Evolutionary conservation across 2,329 filamentous ascomycete species (phyloP).

Genomic region (Trichoderma simmonsii): DNA sequence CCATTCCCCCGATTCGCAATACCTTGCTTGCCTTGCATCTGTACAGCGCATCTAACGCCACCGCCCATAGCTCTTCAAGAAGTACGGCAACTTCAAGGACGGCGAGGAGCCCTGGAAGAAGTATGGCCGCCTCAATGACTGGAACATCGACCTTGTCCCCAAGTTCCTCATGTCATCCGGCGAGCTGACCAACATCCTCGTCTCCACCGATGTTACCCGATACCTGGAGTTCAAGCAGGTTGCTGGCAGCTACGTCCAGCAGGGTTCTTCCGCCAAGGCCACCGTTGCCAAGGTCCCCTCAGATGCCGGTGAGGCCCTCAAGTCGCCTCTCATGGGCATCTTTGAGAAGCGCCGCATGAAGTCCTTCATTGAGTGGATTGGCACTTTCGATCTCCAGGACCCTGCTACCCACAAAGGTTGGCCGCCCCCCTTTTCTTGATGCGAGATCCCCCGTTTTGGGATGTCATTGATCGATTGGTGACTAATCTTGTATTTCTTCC

Average conservation of each 20-base stretch:
- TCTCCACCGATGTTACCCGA: conserved; percentile 87
- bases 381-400: conserved; percentile 78
- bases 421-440: background rate
- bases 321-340: conserved; percentile 91
- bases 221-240: conserved; percentile 94
- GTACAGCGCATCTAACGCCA: conserved; percentile 19
- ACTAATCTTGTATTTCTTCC: background rate
- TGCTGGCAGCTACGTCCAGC: conserved; percentile 93
- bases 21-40: background rate
- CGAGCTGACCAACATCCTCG: conserved; percentile 96
- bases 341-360: conserved; percentile 98
- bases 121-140: conserved; percentile 94
- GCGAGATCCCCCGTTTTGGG: background rate
- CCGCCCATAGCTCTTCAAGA: conserved; percentile 80
- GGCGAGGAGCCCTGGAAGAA: conserved; percentile 96
- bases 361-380: conserved; percentile 95
- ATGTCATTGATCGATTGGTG: background rate
- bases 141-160: conserved; percentile 98
- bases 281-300: conserved; percentile 97
- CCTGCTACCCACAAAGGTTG: conserved; percentile 84
- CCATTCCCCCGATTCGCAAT: background rate
- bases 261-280: conserved; percentile 75
- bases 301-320: conserved; percentile 83
- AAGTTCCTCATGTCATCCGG: conserved; percentile 99
- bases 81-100: conserved; percentile 76